A percentile compares a stretch with the other conserved stretches of the same genome.
Conservation (phyloP, 1,284 basidiomycete species). For the Cryptococcus deneoformans region DNA sequence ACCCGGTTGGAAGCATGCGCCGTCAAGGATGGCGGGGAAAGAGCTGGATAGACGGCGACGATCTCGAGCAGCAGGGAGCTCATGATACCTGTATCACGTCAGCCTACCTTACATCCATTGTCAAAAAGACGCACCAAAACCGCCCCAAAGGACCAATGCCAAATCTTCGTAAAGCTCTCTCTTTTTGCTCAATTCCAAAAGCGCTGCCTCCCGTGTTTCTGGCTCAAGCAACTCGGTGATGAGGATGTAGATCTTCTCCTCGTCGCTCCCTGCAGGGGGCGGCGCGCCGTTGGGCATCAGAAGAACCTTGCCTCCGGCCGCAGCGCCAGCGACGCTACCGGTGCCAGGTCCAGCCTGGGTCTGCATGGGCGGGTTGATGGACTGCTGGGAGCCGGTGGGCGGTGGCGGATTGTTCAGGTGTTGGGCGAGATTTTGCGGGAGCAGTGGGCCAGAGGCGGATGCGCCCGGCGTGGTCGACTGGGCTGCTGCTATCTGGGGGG, state of each 20-base stretch:
- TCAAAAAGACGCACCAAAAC: slow-evolving; percentile 70
- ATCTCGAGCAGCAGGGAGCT: slow-evolving; percentile 97
- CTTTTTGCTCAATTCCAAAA: slow-evolving; percentile 98
- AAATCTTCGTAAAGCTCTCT: slow-evolving; percentile 99
- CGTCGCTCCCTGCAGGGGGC: slow-evolving; percentile 47
- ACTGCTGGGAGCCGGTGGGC: slow-evolving; percentile 24
- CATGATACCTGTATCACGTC: slow-evolving; percentile 75
- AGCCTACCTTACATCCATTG: background rate
- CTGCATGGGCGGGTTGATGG: slow-evolving; percentile 11
- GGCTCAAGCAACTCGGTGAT: slow-evolving; percentile 55
- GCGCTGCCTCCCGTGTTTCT: slow-evolving; percentile 73
- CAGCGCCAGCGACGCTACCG: slow-evolving; percentile 2
- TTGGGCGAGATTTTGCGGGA: slow-evolving; percentile 47
- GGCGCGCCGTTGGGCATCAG: slow-evolving; percentile 45
- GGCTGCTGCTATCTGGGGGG: background rate
- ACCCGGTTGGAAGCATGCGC: slow-evolving; percentile 99
- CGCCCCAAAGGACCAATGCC: slow-evolving; percentile 97
- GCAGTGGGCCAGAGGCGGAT: slow-evolving; percentile 26
- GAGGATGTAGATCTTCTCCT: slow-evolving; percentile 55
- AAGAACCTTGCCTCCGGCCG: slow-evolving; percentile 32
- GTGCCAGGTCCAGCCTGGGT: background rate
- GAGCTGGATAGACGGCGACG: slow-evolving; percentile 94
- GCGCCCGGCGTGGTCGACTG: slow-evolving; percentile 6
- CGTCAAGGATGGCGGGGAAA: slow-evolving; percentile 93
- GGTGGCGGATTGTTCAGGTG: slow-evolving; percentile 51